These are phyloP conservation scores for Lasiodiplodia theobromae DNA, from an alignment of 2,329 filamentous ascomycete genomes.

Conservation along the genomic window DNA sequence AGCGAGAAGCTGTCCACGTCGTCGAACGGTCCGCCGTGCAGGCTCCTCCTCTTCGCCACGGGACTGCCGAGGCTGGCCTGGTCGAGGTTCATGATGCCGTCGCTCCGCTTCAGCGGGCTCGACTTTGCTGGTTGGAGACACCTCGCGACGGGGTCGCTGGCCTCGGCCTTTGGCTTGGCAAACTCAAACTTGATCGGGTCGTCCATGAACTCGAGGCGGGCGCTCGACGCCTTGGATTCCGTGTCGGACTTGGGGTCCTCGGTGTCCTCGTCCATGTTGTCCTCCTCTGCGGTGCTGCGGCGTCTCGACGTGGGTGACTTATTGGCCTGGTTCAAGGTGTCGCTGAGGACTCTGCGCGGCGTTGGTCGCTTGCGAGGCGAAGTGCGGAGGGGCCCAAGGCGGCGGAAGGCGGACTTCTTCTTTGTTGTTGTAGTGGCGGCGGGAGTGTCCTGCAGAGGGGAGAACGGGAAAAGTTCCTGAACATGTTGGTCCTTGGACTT, in stretches of 20 bases:
- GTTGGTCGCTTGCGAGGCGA: conserved; percentile 71
- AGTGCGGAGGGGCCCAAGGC: conserved; percentile 60
- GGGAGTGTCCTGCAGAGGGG: conserved; percentile 65
- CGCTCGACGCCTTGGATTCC: conserved; percentile 44
- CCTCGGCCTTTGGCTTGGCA: conserved; percentile 54
- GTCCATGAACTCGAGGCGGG: conserved; percentile 48
- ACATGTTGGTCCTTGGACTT: conserved; percentile 55
- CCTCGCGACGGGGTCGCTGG: conserved; percentile 55
- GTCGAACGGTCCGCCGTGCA: conserved; percentile 75
- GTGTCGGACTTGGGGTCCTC: conserved; percentile 46
- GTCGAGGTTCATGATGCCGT: conserved; percentile 87
- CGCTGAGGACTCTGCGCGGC: conserved; percentile 77
- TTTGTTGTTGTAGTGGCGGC: conserved; percentile 54
- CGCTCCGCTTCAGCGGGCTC: conserved; percentile 90
- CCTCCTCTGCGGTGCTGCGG: conserved; percentile 56
- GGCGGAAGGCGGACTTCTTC: conserved; percentile 60
- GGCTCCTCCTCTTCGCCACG: conserved; percentile 86
- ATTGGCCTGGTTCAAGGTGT: conserved; percentile 76
- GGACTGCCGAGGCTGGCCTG: conserved; percentile 81
- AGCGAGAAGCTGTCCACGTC: conserved; percentile 66
- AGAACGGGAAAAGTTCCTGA: conserved; percentile 61
- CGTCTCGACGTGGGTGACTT: conserved; percentile 61
- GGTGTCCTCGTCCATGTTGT: conserved; percentile 43
- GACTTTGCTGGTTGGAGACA: conserved; percentile 64
- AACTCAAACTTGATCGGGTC: conserved; percentile 58